phyloP scores from a whole-genome alignment of 2,329 filamentous ascomycete species.

The Madurella fahalii region DNA sequence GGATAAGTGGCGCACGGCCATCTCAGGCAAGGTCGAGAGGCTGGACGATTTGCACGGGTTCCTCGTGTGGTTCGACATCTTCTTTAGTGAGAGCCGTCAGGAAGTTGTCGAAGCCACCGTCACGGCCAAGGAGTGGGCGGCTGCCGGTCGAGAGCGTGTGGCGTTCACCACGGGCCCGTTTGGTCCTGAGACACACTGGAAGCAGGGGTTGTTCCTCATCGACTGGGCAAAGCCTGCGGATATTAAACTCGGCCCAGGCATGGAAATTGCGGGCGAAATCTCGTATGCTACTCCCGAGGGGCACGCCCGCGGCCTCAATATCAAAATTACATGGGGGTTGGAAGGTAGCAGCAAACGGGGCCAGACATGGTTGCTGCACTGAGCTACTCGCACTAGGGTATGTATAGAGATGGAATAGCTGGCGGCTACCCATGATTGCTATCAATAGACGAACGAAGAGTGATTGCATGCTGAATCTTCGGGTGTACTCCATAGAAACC shows the following conservation, averaged over 20 bases:
- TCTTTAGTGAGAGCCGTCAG: constrained; percentile 66
- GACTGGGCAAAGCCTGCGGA: constrained; percentile 48
- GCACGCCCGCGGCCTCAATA: constrained; percentile 64
- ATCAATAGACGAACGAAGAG: no score
- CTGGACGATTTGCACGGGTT: constrained; percentile 90
- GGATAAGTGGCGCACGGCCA: constrained; percentile 58
- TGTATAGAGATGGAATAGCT: background rate
- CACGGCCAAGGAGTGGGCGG: constrained; percentile 60
- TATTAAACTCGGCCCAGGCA: constrained; percentile 45
- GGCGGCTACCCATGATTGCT: background rate
- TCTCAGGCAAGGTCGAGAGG: constrained; percentile 59
- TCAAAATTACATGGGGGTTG: constrained; percentile 59
- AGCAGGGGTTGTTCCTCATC: constrained; percentile 72
- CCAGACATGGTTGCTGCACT: constrained; percentile 51
- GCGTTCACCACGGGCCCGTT: constrained; percentile 84
- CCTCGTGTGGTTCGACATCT: constrained; percentile 90
- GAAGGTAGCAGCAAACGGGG: constrained; percentile 36
- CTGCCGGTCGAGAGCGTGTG: constrained; percentile 55
- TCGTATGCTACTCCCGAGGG: constrained; percentile 66
- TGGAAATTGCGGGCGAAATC: constrained; percentile 62
- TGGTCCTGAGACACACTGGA: constrained; percentile 82
- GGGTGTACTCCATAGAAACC: background rate
- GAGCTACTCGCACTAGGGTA: constrained; percentile 13
- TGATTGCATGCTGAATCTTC: no score
- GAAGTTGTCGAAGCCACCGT: constrained; percentile 47